These are phyloP conservation scores for Yamadazyma buinensis DNA, from an alignment of 1,139 yeast genomes.

Conservation along the genomic window DNA sequence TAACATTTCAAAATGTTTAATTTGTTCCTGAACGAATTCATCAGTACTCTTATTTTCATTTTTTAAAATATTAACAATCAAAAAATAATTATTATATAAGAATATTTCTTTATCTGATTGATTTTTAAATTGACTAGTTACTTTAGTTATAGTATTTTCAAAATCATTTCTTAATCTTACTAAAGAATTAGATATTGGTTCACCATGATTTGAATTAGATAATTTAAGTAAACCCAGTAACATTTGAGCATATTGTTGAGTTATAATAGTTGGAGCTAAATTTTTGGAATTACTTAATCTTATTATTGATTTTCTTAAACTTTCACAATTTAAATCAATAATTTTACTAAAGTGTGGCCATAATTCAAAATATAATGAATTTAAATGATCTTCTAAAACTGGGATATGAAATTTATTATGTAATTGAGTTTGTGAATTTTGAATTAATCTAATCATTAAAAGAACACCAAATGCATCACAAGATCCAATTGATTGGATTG, in stretches of 20 bases:
- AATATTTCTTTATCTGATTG: slow-evolving; percentile 63
- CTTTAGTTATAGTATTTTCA: slow-evolving; percentile 71
- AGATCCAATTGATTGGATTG: slow-evolving; percentile 24
- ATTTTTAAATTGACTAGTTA: slow-evolving; percentile 42
- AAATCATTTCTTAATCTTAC: slow-evolving; percentile 71
- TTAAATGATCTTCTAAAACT: slow-evolving; percentile 68
- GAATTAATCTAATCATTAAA: slow-evolving; percentile 71
- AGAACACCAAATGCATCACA: slow-evolving; percentile 78
- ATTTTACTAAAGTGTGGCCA: slow-evolving; percentile 87
- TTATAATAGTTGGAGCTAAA: slow-evolving; percentile 56
- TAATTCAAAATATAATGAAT: slow-evolving; percentile 58
- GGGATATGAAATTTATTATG: slow-evolving; percentile 67
- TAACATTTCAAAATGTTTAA: slow-evolving; percentile 57
- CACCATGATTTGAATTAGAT: slow-evolving; percentile 42
- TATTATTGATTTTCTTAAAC: slow-evolving; percentile 41
- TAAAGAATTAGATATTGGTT: slow-evolving; percentile 71
- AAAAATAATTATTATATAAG: slow-evolving; percentile 70
- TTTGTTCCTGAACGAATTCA: slow-evolving; percentile 52
- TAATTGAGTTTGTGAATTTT: slow-evolving; percentile 57
- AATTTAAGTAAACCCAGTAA: slow-evolving; percentile 70
- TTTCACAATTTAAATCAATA: slow-evolving; percentile 74
- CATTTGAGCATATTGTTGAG: slow-evolving; percentile 77
- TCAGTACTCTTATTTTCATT: slow-evolving; percentile 45
- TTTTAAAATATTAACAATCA: slow-evolving; percentile 46
- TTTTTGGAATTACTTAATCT: slow-evolving; percentile 23